Evolutionary conservation across 2,329 filamentous ascomycete species (phyloP).

Genomic region (Keithomyces neogunnii): DNA sequence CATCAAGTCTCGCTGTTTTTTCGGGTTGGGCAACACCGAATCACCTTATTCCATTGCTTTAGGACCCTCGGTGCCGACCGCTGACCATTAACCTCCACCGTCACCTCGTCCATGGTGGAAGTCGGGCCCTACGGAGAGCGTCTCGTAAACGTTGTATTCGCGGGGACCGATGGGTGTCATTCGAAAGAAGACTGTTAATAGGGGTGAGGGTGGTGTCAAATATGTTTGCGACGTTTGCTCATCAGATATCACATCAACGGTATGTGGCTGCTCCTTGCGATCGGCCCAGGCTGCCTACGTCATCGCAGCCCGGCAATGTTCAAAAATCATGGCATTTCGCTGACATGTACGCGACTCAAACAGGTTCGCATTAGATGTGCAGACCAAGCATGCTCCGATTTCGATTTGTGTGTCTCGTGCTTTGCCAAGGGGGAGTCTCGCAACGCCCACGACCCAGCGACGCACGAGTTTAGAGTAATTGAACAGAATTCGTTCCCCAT

Average conservation of each 20-base stretch:
- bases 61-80: constrained; percentile 1
- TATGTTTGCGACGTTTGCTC: constrained; percentile 98
- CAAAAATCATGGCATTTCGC: neutral
- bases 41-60: constrained; percentile 11
- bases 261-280: constrained; percentile 36
- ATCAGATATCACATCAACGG: constrained; percentile 92
- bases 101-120: neutral
- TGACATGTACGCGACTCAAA: constrained; percentile 9
- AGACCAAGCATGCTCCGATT: constrained; percentile 74
- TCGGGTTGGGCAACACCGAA: constrained; percentile 8
- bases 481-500: constrained; percentile 98
- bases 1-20: constrained; percentile 22
- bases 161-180: constrained; percentile 70
- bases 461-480: constrained; percentile 86
- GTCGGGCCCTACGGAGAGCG: neutral
- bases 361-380: constrained; percentile 94
- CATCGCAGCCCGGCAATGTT: neutral
- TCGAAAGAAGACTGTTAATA: constrained; percentile 83
- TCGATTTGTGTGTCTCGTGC: constrained; percentile 93
- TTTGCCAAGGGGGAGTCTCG: constrained; percentile 76
- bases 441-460: constrained; percentile 76
- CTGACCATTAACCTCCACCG: neutral
- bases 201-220: constrained; percentile 82
- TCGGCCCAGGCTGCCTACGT: neutral
- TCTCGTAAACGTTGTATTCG: neutral